Evolutionary conservation across 768 basidiomycete genomes (phyloP).

Genomic region (Mycena alexandri): DNA sequence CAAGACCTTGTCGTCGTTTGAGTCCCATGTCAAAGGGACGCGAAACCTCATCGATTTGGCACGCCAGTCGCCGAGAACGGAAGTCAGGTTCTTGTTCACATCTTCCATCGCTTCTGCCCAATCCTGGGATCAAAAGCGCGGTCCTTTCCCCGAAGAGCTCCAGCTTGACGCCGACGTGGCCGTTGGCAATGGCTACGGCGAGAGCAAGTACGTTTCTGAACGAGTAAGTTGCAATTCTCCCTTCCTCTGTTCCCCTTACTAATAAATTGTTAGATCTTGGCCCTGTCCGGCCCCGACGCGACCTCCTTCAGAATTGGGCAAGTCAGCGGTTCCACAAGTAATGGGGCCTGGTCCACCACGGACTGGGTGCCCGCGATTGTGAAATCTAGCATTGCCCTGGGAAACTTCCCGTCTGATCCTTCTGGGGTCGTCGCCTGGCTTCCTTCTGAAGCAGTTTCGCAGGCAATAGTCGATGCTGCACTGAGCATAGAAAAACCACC

Average conservation of each 20-base stretch:
- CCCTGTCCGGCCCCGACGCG: constrained; percentile 46
- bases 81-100: constrained; percentile 42
- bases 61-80: constrained; percentile 5
- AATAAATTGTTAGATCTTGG: constrained; percentile 45
- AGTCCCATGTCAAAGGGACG: constrained; percentile 55
- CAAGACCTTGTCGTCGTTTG: constrained; percentile 56
- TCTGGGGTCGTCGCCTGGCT: constrained; percentile 51
- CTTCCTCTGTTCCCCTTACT: constrained; percentile 24
- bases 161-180: constrained; percentile 43
- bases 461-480: constrained; percentile 49
- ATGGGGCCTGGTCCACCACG: constrained; percentile 47
- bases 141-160: constrained; percentile 51
- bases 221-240: constrained; percentile 40
- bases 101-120: constrained; percentile 39
- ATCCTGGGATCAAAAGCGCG: constrained; percentile 42
- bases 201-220: constrained; percentile 52
- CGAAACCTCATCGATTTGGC: constrained; percentile 51
- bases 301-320: constrained; percentile 46
- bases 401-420: constrained; percentile 28
- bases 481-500: constrained; percentile 39
- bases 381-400: constrained; percentile 39
- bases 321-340: constrained; percentile 39
- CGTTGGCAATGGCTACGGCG: constrained; percentile 47
- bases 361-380: constrained; percentile 50
- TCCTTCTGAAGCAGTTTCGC: constrained; percentile 50